A percentile compares a stretch with the other conserved stretches of the same genome.
Conservation (phyloP, 371 early-diverging fungal genomes). For the Actinomortierella ambigua region DNA sequence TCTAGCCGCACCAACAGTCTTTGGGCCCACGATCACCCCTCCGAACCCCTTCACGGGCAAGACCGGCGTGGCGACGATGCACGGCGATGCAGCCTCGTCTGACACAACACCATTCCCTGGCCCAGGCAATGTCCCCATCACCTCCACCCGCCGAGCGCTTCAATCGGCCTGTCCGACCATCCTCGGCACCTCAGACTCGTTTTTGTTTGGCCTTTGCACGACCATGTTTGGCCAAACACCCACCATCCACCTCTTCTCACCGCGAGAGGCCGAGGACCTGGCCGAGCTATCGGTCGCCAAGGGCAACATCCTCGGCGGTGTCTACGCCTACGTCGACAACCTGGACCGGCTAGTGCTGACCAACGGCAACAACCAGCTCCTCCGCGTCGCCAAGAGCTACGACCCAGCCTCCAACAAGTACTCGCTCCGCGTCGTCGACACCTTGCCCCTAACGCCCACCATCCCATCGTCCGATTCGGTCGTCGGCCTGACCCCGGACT, state of each 20-base stretch:
- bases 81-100: conserved; percentile 14
- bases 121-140: conserved; percentile 11
- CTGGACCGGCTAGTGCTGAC: conserved; percentile 10
- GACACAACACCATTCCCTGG: conserved; percentile 15
- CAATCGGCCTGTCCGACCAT: conserved; percentile 13
- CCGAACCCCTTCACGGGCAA: conserved; percentile 9
- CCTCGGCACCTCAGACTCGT: conserved; percentile 9
- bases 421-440: conserved; percentile 4
- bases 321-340: conserved; percentile 13
- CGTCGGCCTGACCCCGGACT: conserved; percentile 14
- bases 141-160: conserved; percentile 7
- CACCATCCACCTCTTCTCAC: conserved; percentile 14
- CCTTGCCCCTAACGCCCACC: conserved; percentile 3
- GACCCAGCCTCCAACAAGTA: not conserved
- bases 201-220: conserved; percentile 12
- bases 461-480: conserved; percentile 9
- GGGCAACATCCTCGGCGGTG: conserved; percentile 12
- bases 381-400: conserved; percentile 2
- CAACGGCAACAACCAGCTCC: conserved; percentile 9
- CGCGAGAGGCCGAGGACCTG: conserved; percentile 3
- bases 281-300: conserved; percentile 7
- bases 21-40: conserved; percentile 10
- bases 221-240: conserved; percentile 11
- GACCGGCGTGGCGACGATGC: conserved; percentile 13
- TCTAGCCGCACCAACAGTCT: conserved; percentile 5